Evolutionary conservation across 768 basidiomycete species (phyloP).

Genomic region (Boletus subparvulus): DNA sequence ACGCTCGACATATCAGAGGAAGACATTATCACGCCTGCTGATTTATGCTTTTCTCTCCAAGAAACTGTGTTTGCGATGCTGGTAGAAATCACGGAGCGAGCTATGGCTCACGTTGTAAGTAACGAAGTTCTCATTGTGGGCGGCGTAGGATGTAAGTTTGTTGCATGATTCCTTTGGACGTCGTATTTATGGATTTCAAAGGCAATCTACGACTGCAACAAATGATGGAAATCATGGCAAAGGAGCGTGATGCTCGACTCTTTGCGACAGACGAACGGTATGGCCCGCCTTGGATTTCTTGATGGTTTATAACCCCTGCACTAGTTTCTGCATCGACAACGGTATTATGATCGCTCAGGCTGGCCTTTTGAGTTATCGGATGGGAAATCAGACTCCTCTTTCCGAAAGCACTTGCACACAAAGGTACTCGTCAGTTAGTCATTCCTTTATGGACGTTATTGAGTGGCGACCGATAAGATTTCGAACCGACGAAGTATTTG

Average conservation of each 20-base stretch:
- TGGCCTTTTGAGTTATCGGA: conserved; percentile 85
- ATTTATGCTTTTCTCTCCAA: conserved; percentile 94
- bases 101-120: conserved; percentile 98
- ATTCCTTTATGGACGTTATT: conserved; percentile 1
- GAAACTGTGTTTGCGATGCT: conserved; percentile 98
- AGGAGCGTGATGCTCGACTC: conserved; percentile 82
- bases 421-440: conserved; percentile 46
- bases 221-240: conserved; percentile 99
- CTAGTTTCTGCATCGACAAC: conserved; percentile 98
- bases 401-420: conserved; percentile 88
- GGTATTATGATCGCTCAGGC: conserved; percentile 99
- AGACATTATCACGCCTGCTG: conserved; percentile 89
- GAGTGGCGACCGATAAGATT: conserved; percentile 53
- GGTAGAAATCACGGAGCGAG: conserved; percentile 97
- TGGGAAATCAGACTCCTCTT: conserved; percentile 81
- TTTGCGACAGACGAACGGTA: conserved; percentile 97
- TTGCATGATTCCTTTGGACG: neutral
- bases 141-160: conserved; percentile 93
- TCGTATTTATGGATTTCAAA: conserved; percentile 30
- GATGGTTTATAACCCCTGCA: neutral
- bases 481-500: conserved; percentile 91
- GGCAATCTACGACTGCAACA: conserved; percentile 92
- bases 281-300: conserved; percentile 15
- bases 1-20: conserved; percentile 38
- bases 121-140: conserved; percentile 97